A percentile compares a stretch with the other conserved stretches of the same genome.
phyloP scores from a whole-genome alignment of 352 stramenopile genomes.

The Globisporangium heterothallicum region DNA sequence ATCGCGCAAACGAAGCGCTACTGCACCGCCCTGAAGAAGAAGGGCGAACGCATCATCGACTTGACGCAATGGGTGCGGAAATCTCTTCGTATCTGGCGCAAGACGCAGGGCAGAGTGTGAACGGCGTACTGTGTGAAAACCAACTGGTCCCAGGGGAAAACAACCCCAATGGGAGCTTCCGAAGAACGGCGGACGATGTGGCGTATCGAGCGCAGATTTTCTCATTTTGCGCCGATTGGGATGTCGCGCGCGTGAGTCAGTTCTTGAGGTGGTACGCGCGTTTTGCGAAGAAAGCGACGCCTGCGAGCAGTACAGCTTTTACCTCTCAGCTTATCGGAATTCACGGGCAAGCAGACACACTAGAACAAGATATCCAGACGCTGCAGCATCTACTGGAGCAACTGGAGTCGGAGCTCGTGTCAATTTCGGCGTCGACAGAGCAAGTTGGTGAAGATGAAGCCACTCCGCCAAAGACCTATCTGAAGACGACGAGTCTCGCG shows the following conservation, averaged over 20 bases:
- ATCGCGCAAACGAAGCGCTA: no score
- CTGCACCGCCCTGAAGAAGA: not conserved
- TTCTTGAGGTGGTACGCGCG: conserved; percentile 61
- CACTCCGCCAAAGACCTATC: not conserved
- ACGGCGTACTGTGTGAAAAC: conserved; percentile 35
- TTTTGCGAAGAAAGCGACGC: conserved; percentile 14
- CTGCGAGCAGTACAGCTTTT: not conserved
- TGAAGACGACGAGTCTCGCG: not conserved
- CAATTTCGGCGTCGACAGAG: not conserved
- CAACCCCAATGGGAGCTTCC: conserved; percentile 4
- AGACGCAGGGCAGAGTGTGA: conserved; percentile 29
- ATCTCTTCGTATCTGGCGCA: conserved; percentile 38
- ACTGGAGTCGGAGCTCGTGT: conserved; percentile 27
- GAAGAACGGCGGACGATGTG: conserved; percentile 32
- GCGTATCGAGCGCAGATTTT: conserved; percentile 46
- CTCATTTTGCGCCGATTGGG: conserved; percentile 54
- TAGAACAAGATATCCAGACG: conserved; percentile 25
- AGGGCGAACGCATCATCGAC: not conserved
- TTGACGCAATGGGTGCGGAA: conserved; percentile 30
- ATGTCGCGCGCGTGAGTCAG: conserved; percentile 37
- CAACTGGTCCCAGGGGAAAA: conserved; percentile 8
- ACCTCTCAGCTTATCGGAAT: conserved; percentile 17
- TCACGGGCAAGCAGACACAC: conserved; percentile 24
- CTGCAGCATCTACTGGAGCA: conserved; percentile 35
- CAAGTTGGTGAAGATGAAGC: not conserved